Evolutionary conservation across 768 basidiomycete species (phyloP).

Genomic region (Calocybe gangraenosa): DNA sequence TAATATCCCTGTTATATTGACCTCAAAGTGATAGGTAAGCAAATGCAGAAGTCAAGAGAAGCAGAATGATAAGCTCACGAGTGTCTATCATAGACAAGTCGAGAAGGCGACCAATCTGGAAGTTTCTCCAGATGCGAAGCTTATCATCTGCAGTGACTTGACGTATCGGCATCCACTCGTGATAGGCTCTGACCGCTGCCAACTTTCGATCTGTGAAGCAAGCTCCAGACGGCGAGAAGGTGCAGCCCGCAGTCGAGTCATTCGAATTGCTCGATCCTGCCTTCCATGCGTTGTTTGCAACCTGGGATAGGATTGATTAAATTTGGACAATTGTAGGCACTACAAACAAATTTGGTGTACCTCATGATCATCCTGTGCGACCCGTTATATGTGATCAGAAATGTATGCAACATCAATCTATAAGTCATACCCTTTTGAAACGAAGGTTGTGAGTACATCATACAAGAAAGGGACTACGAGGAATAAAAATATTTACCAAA

Average conservation of each 20-base stretch:
- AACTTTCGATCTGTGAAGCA: constrained; percentile 59
- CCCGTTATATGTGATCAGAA: not conserved
- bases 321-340: not conserved
- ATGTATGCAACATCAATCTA: not conserved
- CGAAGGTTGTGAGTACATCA: not conserved
- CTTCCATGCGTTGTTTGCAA: constrained; percentile 56
- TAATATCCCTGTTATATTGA: constrained; percentile 55
- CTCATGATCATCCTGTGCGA: constrained; percentile 46
- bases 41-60: too few relatives aligned
- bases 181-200: constrained; percentile 54
- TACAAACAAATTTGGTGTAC: constrained; percentile 20
- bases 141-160: constrained; percentile 51
- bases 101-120: constrained; percentile 57
- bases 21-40: constrained; percentile 22
- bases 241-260: constrained; percentile 44
- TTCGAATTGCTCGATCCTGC: constrained; percentile 52
- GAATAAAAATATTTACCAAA: constrained; percentile 37
- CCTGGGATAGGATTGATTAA: constrained; percentile 22
- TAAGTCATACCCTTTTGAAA: constrained; percentile 21
- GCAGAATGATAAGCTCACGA: constrained; percentile 33
- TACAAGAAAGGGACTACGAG: not conserved
- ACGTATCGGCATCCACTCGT: constrained; percentile 62
- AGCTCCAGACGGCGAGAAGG: constrained; percentile 48
- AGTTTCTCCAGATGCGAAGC: constrained; percentile 59
- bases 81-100: constrained; percentile 63